Percentiles rank a stretch among this genome's conserved stretches.
Conservation (phyloP, 164 flowering plant species). For the Malania oleifera region DNA sequence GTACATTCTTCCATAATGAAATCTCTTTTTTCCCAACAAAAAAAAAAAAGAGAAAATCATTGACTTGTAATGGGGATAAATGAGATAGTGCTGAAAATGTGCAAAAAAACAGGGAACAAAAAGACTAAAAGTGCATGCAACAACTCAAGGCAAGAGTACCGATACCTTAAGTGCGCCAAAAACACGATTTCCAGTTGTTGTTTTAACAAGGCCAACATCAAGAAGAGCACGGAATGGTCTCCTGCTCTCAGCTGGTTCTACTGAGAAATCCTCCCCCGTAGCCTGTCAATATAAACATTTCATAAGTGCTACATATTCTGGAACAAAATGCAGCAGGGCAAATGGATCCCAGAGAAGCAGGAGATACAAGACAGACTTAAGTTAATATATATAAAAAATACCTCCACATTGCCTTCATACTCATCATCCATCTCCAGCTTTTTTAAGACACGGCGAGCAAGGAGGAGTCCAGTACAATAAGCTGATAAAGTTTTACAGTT, state of each 20-base stretch:
- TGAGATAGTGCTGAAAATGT: neutral
- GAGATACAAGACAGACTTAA: neutral
- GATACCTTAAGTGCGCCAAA: conserved; percentile 76
- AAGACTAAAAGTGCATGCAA: too few species aligned
- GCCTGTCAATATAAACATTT: conserved; percentile 26
- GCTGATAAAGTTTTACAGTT: conserved; percentile 22
- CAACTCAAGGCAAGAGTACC: too few species aligned
- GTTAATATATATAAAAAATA: conserved; percentile 3
- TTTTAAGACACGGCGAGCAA: conserved; percentile 63
- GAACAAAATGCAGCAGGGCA: too few species aligned
- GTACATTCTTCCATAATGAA: too few species aligned
- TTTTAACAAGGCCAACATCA: conserved; percentile 63
- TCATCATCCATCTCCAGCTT: conserved; percentile 61
- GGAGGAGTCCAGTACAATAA: conserved; percentile 69
- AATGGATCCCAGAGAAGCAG: too few species aligned
- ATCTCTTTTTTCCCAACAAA: too few species aligned
- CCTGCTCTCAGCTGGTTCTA: conserved; percentile 63
- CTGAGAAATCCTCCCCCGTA: conserved; percentile 67
- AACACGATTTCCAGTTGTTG: conserved; percentile 72
- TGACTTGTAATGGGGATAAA: too few species aligned
- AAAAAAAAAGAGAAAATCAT: too few species aligned
- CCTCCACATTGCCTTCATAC: conserved; percentile 71
- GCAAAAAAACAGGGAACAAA: too few species aligned
- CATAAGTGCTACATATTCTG: too few species aligned
- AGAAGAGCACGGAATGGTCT: conserved; percentile 81